Conservation (phyloP, 1,139 yeast species). For the Blastobotrys petasosporus region DNA sequence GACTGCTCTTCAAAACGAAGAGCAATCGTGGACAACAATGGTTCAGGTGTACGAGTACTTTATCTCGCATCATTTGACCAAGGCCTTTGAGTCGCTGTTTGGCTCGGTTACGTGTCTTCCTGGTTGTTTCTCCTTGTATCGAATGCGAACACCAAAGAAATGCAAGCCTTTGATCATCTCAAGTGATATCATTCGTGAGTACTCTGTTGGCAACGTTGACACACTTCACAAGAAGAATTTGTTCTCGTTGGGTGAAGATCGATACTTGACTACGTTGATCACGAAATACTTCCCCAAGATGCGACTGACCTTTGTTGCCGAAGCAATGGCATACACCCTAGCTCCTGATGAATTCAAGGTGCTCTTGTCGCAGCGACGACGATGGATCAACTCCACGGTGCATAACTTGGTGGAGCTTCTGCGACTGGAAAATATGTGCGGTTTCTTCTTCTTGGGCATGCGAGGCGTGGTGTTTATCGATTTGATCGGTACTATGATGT, state of each 20-base stretch:
- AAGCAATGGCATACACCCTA: conserved; percentile 36
- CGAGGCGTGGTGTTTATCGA: conserved; percentile 39
- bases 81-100: conserved; percentile 39
- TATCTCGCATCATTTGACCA: conserved; percentile 39
- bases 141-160: conserved; percentile 36
- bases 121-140: conserved; percentile 39
- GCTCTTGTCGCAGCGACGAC: conserved; percentile 39
- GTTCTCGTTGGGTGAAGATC: conserved; percentile 40
- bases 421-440: conserved; percentile 37
- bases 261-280: conserved; percentile 39
- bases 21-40: conserved; percentile 37
- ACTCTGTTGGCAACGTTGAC: conserved; percentile 36
- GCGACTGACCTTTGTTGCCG: conserved; percentile 36
- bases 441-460: conserved; percentile 40
- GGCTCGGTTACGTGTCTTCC: conserved; percentile 41
- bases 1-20: conserved; percentile 37
- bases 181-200: conserved; percentile 35
- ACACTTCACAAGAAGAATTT: conserved; percentile 40
- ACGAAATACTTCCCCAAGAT: conserved; percentile 35
- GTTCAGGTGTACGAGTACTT: conserved; percentile 40
- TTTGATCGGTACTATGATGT: conserved; percentile 36
- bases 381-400: conserved; percentile 43
- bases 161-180: conserved; percentile 36
- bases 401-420: conserved; percentile 38
- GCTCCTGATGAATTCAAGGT: conserved; percentile 39